Conservation (phyloP, 176 grass and related monocot genomes). For the Paspalum notatum region DNA sequence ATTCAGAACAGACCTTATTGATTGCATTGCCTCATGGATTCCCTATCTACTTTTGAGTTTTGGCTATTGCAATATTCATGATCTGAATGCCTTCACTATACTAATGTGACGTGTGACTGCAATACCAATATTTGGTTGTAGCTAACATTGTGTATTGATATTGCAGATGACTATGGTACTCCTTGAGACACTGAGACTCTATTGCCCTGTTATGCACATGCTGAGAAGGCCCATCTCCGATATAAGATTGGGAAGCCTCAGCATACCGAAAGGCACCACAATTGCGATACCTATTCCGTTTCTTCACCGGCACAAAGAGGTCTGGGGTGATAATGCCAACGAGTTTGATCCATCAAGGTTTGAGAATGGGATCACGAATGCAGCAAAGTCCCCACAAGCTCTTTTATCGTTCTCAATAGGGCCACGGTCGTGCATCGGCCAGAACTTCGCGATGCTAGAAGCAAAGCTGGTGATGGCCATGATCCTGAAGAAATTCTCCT, state of each 20-base stretch:
- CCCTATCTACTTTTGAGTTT: background rate
- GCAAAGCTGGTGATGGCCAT: constrained; percentile 33
- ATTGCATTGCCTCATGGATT: background rate
- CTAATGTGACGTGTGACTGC: background rate
- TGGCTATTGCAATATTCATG: background rate
- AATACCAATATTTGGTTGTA: background rate
- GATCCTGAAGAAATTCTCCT: constrained; percentile 43
- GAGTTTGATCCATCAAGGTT: constrained; percentile 36
- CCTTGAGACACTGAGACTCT: constrained; percentile 42
- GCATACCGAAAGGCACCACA: constrained; percentile 4
- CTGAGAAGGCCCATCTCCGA: constrained; percentile 26
- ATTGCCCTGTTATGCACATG: constrained; percentile 1
- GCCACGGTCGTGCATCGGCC: constrained; percentile 40
- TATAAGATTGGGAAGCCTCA: constrained; percentile 38
- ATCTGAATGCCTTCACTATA: background rate
- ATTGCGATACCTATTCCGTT: constrained; percentile 34
- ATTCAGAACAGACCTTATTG: background rate
- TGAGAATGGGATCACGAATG: constrained; percentile 25
- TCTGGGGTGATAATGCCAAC: constrained; percentile 35
- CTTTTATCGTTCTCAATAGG: constrained; percentile 35
- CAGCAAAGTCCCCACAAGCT: constrained; percentile 39
- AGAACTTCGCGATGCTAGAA: constrained; percentile 40
- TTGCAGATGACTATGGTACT: constrained; percentile 50
- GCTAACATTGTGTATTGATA: background rate
- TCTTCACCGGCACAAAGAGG: constrained; percentile 41